These are phyloP conservation scores for Aureobasidium sp. DNA, from an alignment of 2,329 filamentous ascomycete genomes.

Conservation along the genomic window DNA sequence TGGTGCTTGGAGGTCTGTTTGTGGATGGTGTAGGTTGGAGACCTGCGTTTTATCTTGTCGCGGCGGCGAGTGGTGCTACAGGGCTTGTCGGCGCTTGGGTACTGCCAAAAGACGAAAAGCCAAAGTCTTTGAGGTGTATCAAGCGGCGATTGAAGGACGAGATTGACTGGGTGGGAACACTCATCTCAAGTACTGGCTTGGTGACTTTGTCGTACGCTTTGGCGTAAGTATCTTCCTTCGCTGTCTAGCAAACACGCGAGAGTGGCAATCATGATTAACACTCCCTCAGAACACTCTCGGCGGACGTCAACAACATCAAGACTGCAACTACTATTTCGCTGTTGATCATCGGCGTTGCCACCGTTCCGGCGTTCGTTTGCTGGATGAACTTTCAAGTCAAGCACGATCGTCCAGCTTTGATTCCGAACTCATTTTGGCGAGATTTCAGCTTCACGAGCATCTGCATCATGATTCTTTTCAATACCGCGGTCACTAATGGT, in stretches of 20 bases:
- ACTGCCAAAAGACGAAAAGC: constrained; percentile 28
- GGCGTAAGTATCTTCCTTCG: constrained; percentile 19
- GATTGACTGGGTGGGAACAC: constrained; percentile 49
- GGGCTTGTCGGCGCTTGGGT: constrained; percentile 33
- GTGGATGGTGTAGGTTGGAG: constrained; percentile 45
- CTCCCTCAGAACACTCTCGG: background rate
- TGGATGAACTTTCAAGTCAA: constrained; percentile 49
- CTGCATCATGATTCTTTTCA: constrained; percentile 39
- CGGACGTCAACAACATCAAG: constrained; percentile 17
- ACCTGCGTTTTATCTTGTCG: constrained; percentile 43
- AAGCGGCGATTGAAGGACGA: constrained; percentile 31
- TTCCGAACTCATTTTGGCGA: constrained; percentile 57
- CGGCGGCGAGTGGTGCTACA: constrained; percentile 36
- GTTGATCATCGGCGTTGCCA: constrained; percentile 36
- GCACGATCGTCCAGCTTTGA: constrained; percentile 45
- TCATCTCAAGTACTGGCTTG: constrained; percentile 40
- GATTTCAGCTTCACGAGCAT: constrained; percentile 50
- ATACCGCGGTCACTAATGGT: constrained; percentile 33
- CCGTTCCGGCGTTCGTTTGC: constrained; percentile 44
- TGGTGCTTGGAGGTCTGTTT: constrained; percentile 46
- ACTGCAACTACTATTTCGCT: constrained; percentile 27
- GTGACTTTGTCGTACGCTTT: constrained; percentile 42
- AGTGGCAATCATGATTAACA: background rate
- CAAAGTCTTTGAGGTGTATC: constrained; percentile 21
- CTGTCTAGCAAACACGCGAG: background rate